phyloP scores from a whole-genome alignment of 1,139 yeast species.

The Debaryomyces coudertii region DNA sequence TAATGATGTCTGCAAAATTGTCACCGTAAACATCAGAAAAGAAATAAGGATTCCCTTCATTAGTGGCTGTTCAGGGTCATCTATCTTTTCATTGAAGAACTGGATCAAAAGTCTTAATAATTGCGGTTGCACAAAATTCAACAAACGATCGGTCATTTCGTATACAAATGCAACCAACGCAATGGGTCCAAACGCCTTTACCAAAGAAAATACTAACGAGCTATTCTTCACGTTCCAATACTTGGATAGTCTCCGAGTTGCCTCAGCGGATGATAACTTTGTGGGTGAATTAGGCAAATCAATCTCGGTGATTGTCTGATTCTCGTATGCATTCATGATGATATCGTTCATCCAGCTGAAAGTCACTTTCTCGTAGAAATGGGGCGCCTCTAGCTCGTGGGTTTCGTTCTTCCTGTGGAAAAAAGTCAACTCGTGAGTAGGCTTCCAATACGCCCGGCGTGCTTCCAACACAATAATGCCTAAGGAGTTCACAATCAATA shows the following conservation, averaged over 20 bases:
- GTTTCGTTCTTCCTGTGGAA: slow-evolving; percentile 18
- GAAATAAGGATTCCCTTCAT: slow-evolving; percentile 57
- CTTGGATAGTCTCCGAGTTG: slow-evolving; percentile 21
- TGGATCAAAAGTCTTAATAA: slow-evolving; percentile 49
- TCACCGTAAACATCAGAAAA: slow-evolving; percentile 50
- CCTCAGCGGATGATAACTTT: slow-evolving; percentile 42
- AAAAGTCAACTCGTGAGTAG: slow-evolving; percentile 27
- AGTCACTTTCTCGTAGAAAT: slow-evolving; percentile 53
- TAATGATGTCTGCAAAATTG: slow-evolving; percentile 48
- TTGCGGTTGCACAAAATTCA: slow-evolving; percentile 60
- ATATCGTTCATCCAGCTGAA: slow-evolving; percentile 67
- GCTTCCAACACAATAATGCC: slow-evolving; percentile 29
- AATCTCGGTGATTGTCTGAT: slow-evolving; percentile 49
- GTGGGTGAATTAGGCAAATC: slow-evolving; percentile 61
- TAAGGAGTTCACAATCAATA: slow-evolving; percentile 24
- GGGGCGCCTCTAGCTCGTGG: slow-evolving; percentile 37
- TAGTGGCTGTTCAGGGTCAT: slow-evolving; percentile 32
- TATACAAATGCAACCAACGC: slow-evolving; percentile 45
- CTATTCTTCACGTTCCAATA: slow-evolving; percentile 31
- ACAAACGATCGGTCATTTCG: slow-evolving; percentile 48
- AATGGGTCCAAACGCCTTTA: slow-evolving; percentile 52
- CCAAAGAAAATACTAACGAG: slow-evolving; percentile 46
- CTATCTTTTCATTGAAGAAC: slow-evolving; percentile 42
- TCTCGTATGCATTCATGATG: slow-evolving; percentile 50
- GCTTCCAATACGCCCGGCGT: slow-evolving; percentile 28